phyloP scores from a whole-genome alignment of 192 early-diverging fungal species.

The Umbelopsis isabellina region DNA sequence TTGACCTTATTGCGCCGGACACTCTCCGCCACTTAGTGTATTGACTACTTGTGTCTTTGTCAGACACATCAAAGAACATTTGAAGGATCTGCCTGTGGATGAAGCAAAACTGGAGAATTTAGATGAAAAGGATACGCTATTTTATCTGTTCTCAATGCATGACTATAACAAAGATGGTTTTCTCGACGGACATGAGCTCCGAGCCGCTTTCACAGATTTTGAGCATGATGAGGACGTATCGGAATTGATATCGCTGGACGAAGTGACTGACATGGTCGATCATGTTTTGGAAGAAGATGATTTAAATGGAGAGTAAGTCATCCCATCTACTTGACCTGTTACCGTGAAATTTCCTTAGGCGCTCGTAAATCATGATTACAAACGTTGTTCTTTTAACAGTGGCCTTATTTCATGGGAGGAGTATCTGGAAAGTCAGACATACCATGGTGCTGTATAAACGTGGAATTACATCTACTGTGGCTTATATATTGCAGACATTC shows the following conservation, averaged over 20 bases:
- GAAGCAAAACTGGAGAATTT: conserved; percentile 37
- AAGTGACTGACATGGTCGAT: conserved; percentile 70
- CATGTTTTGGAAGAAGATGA: conserved; percentile 78
- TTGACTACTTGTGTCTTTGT: neutral
- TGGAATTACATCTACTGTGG: too few species aligned
- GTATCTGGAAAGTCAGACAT: conserved; percentile 53
- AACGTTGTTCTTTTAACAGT: conserved; percentile 25
- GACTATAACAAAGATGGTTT: conserved; percentile 72
- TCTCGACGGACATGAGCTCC: conserved; percentile 80
- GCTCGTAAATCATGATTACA: conserved; percentile 1
- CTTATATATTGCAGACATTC: too few species aligned
- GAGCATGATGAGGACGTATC: conserved; percentile 38
- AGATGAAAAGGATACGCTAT: conserved; percentile 63
- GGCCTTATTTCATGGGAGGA: conserved; percentile 61
- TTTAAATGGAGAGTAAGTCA: conserved; percentile 69
- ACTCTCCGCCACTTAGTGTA: neutral
- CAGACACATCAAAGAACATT: conserved; percentile 59
- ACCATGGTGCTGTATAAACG: conserved; percentile 37
- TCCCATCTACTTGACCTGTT: neutral
- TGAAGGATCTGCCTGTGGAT: conserved; percentile 45
- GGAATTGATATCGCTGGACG: conserved; percentile 40
- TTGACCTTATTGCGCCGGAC: neutral
- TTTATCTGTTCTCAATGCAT: conserved; percentile 73
- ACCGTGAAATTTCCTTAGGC: neutral
- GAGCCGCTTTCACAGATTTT: conserved; percentile 57